Evolutionary conservation across 176 grass and related monocot species (phyloP).

Genomic region (Tillandsia fasciculata): DNA sequence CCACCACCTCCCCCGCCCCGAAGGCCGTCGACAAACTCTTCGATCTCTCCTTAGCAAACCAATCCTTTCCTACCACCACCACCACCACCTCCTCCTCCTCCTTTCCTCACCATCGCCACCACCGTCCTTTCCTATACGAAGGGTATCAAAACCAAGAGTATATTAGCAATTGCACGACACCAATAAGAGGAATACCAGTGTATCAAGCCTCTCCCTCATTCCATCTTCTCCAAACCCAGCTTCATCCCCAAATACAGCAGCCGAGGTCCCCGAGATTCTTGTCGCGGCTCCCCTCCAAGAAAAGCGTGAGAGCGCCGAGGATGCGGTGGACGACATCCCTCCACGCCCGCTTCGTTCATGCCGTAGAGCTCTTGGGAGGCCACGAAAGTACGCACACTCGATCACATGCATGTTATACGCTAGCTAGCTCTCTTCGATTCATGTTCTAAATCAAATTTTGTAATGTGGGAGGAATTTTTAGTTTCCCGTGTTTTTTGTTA

Average conservation of each 20-base stretch:
- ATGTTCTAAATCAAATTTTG: not conserved
- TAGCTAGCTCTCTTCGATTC: no score
- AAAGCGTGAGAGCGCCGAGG: conserved; percentile 49
- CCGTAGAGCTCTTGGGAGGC: conserved; percentile 85
- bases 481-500: not conserved
- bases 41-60: not conserved
- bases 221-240: conserved; percentile 38
- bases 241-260: conserved; percentile 24
- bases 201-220: conserved; percentile 51
- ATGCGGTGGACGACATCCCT: conserved; percentile 95
- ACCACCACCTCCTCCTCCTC: not conserved
- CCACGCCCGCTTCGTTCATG: conserved; percentile 82
- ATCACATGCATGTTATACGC: not conserved
- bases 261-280: conserved; percentile 35
- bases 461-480: not conserved
- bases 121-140: conserved; percentile 38
- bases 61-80: not conserved
- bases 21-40: conserved; percentile 12
- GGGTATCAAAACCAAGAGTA: conserved; percentile 23
- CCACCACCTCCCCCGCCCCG: conserved; percentile 9
- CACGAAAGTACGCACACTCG: conserved; percentile 65
- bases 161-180: conserved; percentile 30
- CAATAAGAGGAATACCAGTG: conserved; percentile 80
- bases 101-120: conserved; percentile 20
- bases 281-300: conserved; percentile 35